phyloP scores from a whole-genome alignment of 164 flowering plant genomes.

The Houttuynia cordata region DNA sequence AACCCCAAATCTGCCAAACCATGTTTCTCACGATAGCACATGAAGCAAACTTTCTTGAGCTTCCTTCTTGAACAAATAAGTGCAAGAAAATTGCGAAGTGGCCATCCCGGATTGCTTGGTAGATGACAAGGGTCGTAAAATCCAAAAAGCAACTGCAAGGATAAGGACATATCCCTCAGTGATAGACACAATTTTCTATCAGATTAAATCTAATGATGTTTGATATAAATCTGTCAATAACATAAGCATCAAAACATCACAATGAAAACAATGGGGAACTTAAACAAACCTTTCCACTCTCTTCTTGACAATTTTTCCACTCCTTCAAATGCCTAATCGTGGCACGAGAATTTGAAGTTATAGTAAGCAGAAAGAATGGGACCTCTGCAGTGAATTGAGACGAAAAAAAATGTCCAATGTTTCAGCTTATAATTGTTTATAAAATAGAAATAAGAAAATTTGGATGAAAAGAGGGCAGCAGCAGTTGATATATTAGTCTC shows the following conservation, averaged over 20 bases:
- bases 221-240: background rate
- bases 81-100: conserved; percentile 84
- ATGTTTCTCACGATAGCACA: conserved; percentile 86
- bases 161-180: conserved; percentile 6
- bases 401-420: too few relatives aligned
- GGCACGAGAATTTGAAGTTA: conserved; percentile 50
- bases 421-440: background rate
- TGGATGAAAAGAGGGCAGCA: background rate
- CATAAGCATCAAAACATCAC: background rate
- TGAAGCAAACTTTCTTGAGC: conserved; percentile 41
- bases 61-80: conserved; percentile 66
- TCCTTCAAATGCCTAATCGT: conserved; percentile 58
- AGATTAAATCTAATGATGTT: background rate
- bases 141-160: conserved; percentile 74
- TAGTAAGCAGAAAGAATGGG: conserved; percentile 67
- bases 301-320: conserved; percentile 53
- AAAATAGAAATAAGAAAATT: background rate
- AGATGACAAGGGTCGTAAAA: conserved; percentile 95
- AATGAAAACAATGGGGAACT: background rate
- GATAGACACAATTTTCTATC: background rate
- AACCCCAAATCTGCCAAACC: conserved; percentile 76
- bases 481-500: background rate
- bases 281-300: conserved; percentile 52
- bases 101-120: conserved; percentile 95
- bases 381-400: conserved; percentile 40